A percentile compares a stretch with the other conserved stretches of the same genome.
Conservation (phyloP, 2,329 filamentous ascomycete species). For the Diaporthe ilicicola region DNA sequence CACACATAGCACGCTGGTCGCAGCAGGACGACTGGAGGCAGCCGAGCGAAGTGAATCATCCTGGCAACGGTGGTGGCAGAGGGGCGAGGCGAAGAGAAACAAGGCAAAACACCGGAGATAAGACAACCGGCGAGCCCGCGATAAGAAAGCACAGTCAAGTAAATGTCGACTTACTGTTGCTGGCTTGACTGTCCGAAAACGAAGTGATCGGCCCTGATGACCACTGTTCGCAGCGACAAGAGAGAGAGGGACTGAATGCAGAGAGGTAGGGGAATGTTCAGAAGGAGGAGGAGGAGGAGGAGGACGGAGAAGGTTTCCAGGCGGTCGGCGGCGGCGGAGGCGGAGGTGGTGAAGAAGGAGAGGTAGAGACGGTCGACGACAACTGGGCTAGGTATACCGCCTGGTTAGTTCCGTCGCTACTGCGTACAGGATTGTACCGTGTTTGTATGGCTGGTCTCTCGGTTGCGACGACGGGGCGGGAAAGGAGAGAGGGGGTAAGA, state of each 20-base stretch:
- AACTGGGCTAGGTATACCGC: constrained; percentile 16
- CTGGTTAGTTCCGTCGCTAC: constrained; percentile 6
- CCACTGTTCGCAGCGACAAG: background rate
- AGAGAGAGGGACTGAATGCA: constrained; percentile 5
- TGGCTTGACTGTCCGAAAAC: background rate
- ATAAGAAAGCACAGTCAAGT: constrained; percentile 18
- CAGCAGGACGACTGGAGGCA: constrained; percentile 11
- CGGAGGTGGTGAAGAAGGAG: constrained; percentile 2
- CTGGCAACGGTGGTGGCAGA: constrained; percentile 5
- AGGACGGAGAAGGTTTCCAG: background rate
- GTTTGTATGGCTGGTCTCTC: constrained; percentile 22
- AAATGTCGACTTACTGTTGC: constrained; percentile 30
- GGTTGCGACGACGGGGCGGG: constrained; percentile 20
- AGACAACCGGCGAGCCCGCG: constrained; percentile 21
- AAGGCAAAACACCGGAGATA: constrained; percentile 30
- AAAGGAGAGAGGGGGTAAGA: constrained; percentile 24
- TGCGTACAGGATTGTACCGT: constrained; percentile 18
- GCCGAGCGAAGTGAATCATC: constrained; percentile 15
- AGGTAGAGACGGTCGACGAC: constrained; percentile 13
- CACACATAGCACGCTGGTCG: constrained; percentile 22
- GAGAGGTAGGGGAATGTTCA: background rate
- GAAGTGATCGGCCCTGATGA: background rate
- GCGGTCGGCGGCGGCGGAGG: constrained; percentile 9
- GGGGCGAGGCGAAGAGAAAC: constrained; percentile 24
- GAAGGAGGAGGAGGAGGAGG: background rate